Percentiles rank a stretch among this genome's conserved stretches.
These are phyloP conservation scores for Saccharomycopsis oosterbeekiorum DNA, from an alignment of 805 yeast species.

Conservation along the genomic window DNA sequence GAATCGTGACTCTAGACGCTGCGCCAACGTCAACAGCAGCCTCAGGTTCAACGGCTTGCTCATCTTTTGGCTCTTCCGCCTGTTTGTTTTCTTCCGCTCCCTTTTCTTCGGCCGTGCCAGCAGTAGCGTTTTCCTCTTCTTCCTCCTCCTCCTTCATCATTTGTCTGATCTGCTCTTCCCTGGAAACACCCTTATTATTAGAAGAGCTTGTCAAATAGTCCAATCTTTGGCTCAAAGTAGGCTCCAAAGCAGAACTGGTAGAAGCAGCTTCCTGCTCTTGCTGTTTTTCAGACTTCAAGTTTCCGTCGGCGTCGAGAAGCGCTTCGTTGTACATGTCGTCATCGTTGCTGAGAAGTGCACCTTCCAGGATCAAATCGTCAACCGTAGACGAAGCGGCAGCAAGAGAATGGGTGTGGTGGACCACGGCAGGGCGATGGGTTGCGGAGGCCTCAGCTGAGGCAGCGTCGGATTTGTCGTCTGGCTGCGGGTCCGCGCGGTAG, in stretches of 20 bases:
- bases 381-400: conserved; percentile 20
- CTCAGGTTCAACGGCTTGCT: background rate
- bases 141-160: background rate
- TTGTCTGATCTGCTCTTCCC: background rate
- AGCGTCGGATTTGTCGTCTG: background rate
- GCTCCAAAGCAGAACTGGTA: conserved; percentile 9
- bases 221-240: conserved; percentile 16
- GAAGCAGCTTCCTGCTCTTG: conserved; percentile 1
- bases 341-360: conserved; percentile 28
- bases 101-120: conserved; percentile 9
- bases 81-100: conserved; percentile 3
- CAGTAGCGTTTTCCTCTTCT: background rate
- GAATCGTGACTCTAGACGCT: background rate
- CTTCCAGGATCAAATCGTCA: conserved; percentile 27
- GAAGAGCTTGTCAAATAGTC: background rate
- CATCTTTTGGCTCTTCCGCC: background rate
- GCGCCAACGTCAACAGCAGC: background rate
- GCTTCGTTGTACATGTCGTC: conserved; percentile 19
- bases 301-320: conserved; percentile 22
- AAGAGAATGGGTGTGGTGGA: background rate
- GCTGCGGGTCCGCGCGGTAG: conserved; percentile 9
- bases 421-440: background rate
- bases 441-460: background rate
- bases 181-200: background rate
- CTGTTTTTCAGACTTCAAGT: conserved; percentile 19